Percentiles rank a stretch among this genome's conserved stretches.
These are phyloP conservation scores for Austroboletus festivus DNA, from an alignment of 768 basidiomycete species.

Conservation along the genomic window DNA sequence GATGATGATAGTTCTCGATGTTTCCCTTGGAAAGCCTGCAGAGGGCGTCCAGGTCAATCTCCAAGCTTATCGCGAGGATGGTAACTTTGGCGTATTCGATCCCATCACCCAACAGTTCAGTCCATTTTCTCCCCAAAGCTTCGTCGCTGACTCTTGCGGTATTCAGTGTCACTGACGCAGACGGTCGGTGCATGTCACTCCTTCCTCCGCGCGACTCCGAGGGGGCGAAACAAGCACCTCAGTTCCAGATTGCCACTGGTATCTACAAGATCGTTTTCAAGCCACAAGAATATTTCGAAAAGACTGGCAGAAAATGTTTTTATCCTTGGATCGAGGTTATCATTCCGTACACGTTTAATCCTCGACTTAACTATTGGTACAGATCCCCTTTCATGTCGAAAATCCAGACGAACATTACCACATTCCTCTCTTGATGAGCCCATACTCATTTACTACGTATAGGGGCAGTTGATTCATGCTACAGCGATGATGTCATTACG, in stretches of 20 bases:
- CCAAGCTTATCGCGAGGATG: slow-evolving; percentile 44
- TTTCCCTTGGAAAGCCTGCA: slow-evolving; percentile 80
- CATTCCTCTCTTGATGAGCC: slow-evolving; percentile 87
- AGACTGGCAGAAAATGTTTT: slow-evolving; percentile 61
- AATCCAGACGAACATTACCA: slow-evolving; percentile 84
- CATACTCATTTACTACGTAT: slow-evolving; percentile 90
- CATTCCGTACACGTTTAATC: background rate
- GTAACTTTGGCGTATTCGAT: slow-evolving; percentile 45
- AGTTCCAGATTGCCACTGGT: slow-evolving; percentile 40
- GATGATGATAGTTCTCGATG: slow-evolving; percentile 68
- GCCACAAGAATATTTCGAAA: slow-evolving; percentile 78
- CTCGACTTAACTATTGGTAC: slow-evolving; percentile 6
- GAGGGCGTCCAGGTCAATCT: slow-evolving; percentile 62
- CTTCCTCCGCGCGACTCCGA: slow-evolving; percentile 53
- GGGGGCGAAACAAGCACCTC: slow-evolving; percentile 40
- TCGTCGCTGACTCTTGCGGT: background rate
- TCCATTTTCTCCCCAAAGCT: background rate
- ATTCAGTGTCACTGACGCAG: slow-evolving; percentile 70
- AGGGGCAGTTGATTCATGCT: slow-evolving; percentile 63
- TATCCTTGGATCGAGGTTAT: slow-evolving; percentile 90
- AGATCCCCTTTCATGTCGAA: slow-evolving; percentile 78
- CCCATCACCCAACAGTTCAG: slow-evolving; percentile 60
- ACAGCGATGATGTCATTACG: slow-evolving; percentile 4
- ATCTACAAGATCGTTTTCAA: slow-evolving; percentile 85
- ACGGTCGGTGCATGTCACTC: slow-evolving; percentile 82